Percentiles rank a stretch among this genome's conserved stretches.
Evolutionary conservation across 2,329 filamentous ascomycete genomes (phyloP).

Genomic region (Fusarium liriodendri): DNA sequence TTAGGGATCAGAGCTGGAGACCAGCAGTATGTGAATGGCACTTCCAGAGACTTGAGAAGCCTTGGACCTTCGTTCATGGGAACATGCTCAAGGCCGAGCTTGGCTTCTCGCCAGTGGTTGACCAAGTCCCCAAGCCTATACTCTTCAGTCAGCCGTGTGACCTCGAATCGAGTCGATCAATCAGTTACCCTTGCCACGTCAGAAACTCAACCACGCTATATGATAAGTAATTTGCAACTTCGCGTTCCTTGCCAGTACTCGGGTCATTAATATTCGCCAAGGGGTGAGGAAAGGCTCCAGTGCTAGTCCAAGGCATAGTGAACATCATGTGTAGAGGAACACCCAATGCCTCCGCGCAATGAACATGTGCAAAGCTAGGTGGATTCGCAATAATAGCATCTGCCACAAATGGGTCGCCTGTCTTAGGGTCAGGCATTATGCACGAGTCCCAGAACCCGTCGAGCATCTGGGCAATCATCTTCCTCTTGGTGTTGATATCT

Average conservation of each 20-base stretch:
- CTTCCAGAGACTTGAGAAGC: slow-evolving; percentile 60
- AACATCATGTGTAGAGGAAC: slow-evolving; percentile 88
- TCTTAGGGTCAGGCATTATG: neutral
- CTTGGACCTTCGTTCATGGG: neutral
- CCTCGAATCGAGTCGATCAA: neutral
- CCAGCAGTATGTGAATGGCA: slow-evolving; percentile 81
- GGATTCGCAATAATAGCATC: slow-evolving; percentile 88
- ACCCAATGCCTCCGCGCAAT: slow-evolving; percentile 81
- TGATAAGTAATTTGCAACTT: slow-evolving; percentile 82
- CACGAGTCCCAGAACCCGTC: slow-evolving; percentile 29
- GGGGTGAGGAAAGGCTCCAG: slow-evolving; percentile 79
- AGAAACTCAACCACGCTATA: slow-evolving; percentile 86
- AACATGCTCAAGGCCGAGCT: slow-evolving; percentile 69
- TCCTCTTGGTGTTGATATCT: slow-evolving; percentile 4
- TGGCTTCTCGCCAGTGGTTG: slow-evolving; percentile 77
- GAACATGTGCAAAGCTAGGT: slow-evolving; percentile 79
- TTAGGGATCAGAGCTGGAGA: slow-evolving; percentile 74
- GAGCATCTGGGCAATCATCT: slow-evolving; percentile 9
- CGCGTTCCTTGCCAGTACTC: slow-evolving; percentile 59
- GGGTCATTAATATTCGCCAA: slow-evolving; percentile 74
- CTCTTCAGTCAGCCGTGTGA: neutral
- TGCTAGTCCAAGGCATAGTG: slow-evolving; percentile 84
- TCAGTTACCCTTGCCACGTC: slow-evolving; percentile 79
- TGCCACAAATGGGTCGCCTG: slow-evolving; percentile 67
- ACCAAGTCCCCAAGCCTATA: slow-evolving; percentile 74